Percentiles rank a stretch among this genome's conserved stretches.
Evolutionary conservation across 2,329 filamentous ascomycete genomes (phyloP).

Genomic region (Apiospora saccharicola): DNA sequence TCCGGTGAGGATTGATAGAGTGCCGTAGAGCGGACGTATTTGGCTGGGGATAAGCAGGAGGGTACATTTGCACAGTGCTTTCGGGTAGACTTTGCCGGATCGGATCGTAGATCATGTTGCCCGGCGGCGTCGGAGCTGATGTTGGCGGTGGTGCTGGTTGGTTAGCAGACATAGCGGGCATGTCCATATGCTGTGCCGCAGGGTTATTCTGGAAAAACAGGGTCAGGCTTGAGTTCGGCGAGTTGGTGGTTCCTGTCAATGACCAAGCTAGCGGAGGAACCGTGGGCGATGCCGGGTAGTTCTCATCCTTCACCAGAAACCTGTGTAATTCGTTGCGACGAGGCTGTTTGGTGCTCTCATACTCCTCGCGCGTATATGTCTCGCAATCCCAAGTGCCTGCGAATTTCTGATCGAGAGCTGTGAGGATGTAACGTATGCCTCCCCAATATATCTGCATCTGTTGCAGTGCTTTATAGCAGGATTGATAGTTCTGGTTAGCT

Average conservation of each 20-base stretch:
- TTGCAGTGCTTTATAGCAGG: constrained; percentile 84
- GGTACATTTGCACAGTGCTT: constrained; percentile 51
- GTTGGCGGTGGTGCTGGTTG: constrained; percentile 36
- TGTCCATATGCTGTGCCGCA: constrained; percentile 30
- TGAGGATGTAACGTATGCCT: constrained; percentile 85
- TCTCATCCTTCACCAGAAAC: constrained; percentile 52
- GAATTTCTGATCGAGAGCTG: constrained; percentile 84
- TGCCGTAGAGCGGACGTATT: constrained; percentile 57
- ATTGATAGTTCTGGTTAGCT: constrained; percentile 86
- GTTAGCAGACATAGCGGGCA: constrained; percentile 18
- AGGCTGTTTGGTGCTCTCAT: constrained; percentile 71
- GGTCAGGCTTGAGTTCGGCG: constrained; percentile 82
- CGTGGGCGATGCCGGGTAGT: constrained; percentile 54
- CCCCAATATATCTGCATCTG: constrained; percentile 87
- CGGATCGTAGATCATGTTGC: constrained; percentile 68
- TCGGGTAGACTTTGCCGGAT: constrained; percentile 64
- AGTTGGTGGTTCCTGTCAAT: constrained; percentile 86
- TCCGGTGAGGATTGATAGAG: constrained; percentile 42
- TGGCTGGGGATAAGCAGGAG: constrained; percentile 57
- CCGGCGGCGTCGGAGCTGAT: constrained; percentile 58
- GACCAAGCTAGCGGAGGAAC: constrained; percentile 78
- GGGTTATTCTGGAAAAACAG: constrained; percentile 73
- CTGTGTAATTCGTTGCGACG: constrained; percentile 50
- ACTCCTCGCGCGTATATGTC: constrained; percentile 75
- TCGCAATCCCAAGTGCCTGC: constrained; percentile 85